Conservation (phyloP, 2,329 filamentous ascomycete genomes). For the Pseudodiploospora longispora region DNA sequence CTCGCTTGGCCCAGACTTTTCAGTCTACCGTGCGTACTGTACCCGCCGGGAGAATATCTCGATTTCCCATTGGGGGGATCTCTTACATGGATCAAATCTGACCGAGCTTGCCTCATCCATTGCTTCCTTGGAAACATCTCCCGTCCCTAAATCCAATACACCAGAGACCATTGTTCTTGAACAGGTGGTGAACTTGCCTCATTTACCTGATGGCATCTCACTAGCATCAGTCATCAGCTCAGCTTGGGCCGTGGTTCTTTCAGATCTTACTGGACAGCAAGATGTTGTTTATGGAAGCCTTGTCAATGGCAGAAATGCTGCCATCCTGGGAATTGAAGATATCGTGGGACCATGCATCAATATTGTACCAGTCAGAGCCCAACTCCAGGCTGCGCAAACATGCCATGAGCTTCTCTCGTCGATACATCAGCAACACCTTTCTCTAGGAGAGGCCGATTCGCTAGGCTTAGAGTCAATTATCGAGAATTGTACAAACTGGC, state of each 20-base stretch:
- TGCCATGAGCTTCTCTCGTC: conserved; percentile 1
- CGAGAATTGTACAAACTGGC: conserved; percentile 13
- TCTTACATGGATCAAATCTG: conserved; percentile 27
- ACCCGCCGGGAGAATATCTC: conserved; percentile 1
- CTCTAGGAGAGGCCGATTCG: conserved; percentile 10
- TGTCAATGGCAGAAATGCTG: conserved; percentile 30
- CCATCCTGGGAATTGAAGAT: conserved; percentile 21
- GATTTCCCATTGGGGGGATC: conserved; percentile 33
- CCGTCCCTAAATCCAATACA: no score
- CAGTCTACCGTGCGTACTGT: conserved; percentile 4
- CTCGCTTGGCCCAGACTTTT: conserved; percentile 16
- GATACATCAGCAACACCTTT: conserved; percentile 11
- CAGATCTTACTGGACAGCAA: conserved; percentile 22
- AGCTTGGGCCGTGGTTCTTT: conserved; percentile 32
- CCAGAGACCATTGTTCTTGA: no score
- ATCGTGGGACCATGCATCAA: conserved; percentile 34
- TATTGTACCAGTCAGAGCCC: conserved; percentile 31
- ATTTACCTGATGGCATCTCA: conserved; percentile 7
- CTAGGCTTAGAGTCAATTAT: conserved; percentile 11
- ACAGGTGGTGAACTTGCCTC: background rate
- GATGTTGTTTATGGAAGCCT: conserved; percentile 34
- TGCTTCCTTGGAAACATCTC: no score
- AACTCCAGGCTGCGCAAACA: conserved; percentile 13
- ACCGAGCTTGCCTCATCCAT: no score
- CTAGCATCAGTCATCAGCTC: conserved; percentile 30